These are phyloP conservation scores for Fonsecaea multimorphosa DNA, from an alignment of 2,329 filamentous ascomycete species.

Conservation along the genomic window DNA sequence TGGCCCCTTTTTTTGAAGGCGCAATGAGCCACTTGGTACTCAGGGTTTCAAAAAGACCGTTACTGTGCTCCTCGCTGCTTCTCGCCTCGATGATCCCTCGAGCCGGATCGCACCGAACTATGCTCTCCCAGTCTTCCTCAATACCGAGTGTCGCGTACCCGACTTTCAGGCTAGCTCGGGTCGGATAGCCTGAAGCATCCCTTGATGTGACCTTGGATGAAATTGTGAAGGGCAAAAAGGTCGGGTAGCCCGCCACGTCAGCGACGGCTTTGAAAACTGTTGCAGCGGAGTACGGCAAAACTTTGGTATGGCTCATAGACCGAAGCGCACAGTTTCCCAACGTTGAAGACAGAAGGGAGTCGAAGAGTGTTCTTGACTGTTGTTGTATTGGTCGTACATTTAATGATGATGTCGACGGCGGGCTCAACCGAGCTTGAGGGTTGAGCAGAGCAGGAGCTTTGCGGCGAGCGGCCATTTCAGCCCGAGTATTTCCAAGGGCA, in stretches of 20 bases:
- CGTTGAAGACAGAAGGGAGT: conserved; percentile 37
- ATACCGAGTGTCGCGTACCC: conserved; percentile 76
- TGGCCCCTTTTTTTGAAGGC: conserved; percentile 41
- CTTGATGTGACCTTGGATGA: conserved; percentile 77
- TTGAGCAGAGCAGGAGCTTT: conserved; percentile 3
- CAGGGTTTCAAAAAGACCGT: conserved; percentile 54
- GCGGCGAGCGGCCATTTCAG: conserved; percentile 6
- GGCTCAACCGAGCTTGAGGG: neutral
- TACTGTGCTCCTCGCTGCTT: conserved; percentile 63
- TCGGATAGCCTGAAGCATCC: conserved; percentile 66
- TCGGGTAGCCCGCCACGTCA: conserved; percentile 81
- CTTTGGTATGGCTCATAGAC: conserved; percentile 73
- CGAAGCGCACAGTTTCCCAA: conserved; percentile 52
- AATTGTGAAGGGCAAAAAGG: conserved; percentile 91
- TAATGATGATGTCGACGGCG: neutral
- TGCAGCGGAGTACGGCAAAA: conserved; percentile 73
- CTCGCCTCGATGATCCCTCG: conserved; percentile 73
- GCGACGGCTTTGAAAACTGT: conserved; percentile 84
- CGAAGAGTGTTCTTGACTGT: conserved; percentile 35
- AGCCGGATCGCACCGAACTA: conserved; percentile 76
- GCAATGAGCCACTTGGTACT: conserved; percentile 53
- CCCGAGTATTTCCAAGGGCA: neutral
- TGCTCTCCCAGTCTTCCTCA: conserved; percentile 81
- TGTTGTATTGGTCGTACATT: conserved; percentile 18
- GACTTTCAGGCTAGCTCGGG: conserved; percentile 77